Evolutionary conservation across 176 grass and related monocot species (phyloP).

Genomic region (Raddia distichophylla): DNA sequence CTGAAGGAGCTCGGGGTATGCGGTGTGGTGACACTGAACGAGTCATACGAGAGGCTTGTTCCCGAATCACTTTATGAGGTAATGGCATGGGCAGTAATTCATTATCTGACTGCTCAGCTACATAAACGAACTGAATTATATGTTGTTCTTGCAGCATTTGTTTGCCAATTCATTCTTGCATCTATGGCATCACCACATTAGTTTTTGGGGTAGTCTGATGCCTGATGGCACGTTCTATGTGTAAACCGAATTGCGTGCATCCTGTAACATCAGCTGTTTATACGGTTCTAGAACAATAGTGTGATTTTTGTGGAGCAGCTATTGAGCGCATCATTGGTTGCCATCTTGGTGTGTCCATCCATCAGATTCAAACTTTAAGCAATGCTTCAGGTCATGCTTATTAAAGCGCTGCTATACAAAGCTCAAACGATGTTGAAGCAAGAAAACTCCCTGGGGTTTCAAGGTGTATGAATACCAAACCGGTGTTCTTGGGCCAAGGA

Average conservation of each 20-base stretch:
- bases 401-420: too few relatives aligned
- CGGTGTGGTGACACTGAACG: conserved; percentile 88
- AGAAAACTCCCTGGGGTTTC: too few relatives aligned
- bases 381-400: not conserved
- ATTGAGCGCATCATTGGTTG: not conserved
- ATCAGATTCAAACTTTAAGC: not conserved
- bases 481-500: too few relatives aligned
- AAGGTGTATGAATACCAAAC: too few relatives aligned
- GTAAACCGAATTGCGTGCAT: not conserved
- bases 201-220: not conserved
- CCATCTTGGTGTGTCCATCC: not conserved
- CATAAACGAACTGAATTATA: not conserved
- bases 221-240: not conserved
- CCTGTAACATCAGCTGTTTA: not conserved
- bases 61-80: conserved; percentile 76
- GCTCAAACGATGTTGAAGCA: too few relatives aligned
- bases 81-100: conserved; percentile 11
- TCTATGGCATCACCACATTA: not conserved
- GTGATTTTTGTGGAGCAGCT: not conserved
- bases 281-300: not conserved
- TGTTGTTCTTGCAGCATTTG: not conserved
- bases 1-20: conserved; percentile 85
- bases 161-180: conserved; percentile 12
- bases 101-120: not conserved
- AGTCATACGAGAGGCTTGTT: conserved; percentile 93